phyloP scores from a whole-genome alignment of 176 grass and related monocot species.

The Zoysia pacifica region DNA sequence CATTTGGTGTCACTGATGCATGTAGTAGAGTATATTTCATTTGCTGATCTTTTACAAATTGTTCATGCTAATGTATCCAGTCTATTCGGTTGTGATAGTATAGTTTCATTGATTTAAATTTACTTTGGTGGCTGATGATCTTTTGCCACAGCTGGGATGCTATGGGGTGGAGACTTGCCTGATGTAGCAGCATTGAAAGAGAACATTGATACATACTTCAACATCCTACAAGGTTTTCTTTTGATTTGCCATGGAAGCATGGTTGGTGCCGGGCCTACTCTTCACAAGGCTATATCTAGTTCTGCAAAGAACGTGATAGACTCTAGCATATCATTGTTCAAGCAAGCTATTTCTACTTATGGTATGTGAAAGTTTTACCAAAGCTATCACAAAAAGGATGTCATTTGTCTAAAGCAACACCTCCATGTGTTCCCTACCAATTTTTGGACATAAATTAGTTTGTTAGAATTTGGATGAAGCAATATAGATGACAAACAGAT shows the following conservation, averaged over 20 bases:
- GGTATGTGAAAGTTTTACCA: slow-evolving; percentile 44
- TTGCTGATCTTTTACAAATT: neutral
- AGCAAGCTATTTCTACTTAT: slow-evolving; percentile 65
- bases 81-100: neutral
- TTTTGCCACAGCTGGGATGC: slow-evolving; percentile 72
- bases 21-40: neutral
- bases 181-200: slow-evolving; percentile 65
- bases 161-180: slow-evolving; percentile 82
- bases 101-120: neutral
- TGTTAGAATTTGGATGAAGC: neutral
- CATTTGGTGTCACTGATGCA: neutral
- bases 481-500: neutral
- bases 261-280: slow-evolving; percentile 71
- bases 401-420: neutral
- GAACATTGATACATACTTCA: slow-evolving; percentile 78
- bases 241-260: slow-evolving; percentile 82
- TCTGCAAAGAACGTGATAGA: slow-evolving; percentile 68
- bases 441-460: neutral
- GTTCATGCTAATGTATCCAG: slow-evolving; percentile 11
- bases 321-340: slow-evolving; percentile 79
- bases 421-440: neutral
- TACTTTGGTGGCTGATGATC: slow-evolving; percentile 15
- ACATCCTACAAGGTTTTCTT: slow-evolving; percentile 83
- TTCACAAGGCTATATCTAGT: slow-evolving; percentile 66
- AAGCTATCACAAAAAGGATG: neutral